phyloP scores from a whole-genome alignment of 2,329 filamentous ascomycete genomes.

The Talaromyces sp. region DNA sequence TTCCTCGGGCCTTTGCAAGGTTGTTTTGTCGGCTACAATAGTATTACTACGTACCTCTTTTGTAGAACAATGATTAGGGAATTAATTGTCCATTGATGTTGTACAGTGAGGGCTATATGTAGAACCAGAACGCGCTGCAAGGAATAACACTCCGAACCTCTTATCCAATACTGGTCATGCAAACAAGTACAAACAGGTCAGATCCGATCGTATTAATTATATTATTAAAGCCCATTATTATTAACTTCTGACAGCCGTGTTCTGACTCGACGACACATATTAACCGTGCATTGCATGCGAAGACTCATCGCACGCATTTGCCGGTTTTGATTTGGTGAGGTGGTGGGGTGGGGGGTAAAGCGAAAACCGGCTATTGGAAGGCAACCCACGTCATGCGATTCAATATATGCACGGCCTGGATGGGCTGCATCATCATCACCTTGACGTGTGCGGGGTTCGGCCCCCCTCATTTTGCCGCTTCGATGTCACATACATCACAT shows the following conservation, averaged over 20 bases:
- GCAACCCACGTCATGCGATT: neutral
- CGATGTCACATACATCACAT: neutral
- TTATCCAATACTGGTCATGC: neutral
- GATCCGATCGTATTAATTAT: neutral
- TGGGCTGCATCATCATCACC: neutral
- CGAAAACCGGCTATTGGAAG: neutral
- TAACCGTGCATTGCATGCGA: conserved; percentile 1
- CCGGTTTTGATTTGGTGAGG: neutral
- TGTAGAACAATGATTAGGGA: neutral
- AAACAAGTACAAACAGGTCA: neutral
- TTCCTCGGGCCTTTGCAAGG: no score
- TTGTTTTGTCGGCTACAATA: no score
- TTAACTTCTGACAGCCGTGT: neutral
- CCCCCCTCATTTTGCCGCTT: neutral
- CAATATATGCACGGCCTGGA: neutral
- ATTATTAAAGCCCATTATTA: no score
- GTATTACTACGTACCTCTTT: no score
- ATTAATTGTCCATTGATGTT: neutral
- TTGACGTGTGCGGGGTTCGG: neutral
- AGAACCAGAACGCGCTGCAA: neutral
- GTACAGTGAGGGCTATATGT: neutral
- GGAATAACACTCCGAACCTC: neutral
- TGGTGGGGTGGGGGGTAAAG: neutral
- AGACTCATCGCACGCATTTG: no score
- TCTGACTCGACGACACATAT: neutral